Evolutionary conservation across 108 stramenopile genomes (phyloP), one percentile per base, ranked within the genome.

Genomic region (Chaetoceros tenuissimus): DNA sequence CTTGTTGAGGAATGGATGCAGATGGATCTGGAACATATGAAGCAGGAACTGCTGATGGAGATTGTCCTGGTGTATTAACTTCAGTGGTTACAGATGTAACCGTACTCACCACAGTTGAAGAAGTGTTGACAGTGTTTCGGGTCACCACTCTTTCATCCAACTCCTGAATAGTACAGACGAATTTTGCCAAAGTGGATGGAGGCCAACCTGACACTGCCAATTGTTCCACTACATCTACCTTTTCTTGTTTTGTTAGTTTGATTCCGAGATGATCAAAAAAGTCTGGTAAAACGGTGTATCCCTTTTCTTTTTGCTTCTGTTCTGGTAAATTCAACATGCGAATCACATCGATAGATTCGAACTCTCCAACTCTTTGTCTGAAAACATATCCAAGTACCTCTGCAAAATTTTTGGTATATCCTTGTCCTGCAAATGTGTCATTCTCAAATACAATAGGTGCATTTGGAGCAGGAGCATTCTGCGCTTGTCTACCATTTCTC

Each of bases 201-300:
- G n/a, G 25, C 55, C 60, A 68, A 28, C 67, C 60, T 25, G 34
- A 24, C 25, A 55, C 20, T 3, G 67, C 67, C 60, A 68, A 51
- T 45, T 55, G 52, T 47, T 57, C 29, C 13, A 68, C 67, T 3
- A 62, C 57, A 3, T 48, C 13, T 26, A 59, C 55, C 53, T 62
- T 68, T 28, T 68, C 67, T 27, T 13, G 24, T 17, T 47, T 18
- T 18, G 67, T 62, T 27, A 68, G 27, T 24, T 24, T 48, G 28
- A 55, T 29, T 46, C 24, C 25, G 46, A 24, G 3, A 67, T 21
- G 3, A 51, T 28, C 19, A n/a, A 26, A 13, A 60, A 55, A 43
- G 60, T 60, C 0, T 59, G 53, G 7, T 60, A 18, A 24, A 59
- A 24, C 1, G 44, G 28, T 10, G 24, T 20, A 19, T 5, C 17